Evolutionary conservation across 2,329 filamentous ascomycete species (phyloP), one percentile per base, ranked within the genome.

Genomic region (Colletotrichum lupini): DNA sequence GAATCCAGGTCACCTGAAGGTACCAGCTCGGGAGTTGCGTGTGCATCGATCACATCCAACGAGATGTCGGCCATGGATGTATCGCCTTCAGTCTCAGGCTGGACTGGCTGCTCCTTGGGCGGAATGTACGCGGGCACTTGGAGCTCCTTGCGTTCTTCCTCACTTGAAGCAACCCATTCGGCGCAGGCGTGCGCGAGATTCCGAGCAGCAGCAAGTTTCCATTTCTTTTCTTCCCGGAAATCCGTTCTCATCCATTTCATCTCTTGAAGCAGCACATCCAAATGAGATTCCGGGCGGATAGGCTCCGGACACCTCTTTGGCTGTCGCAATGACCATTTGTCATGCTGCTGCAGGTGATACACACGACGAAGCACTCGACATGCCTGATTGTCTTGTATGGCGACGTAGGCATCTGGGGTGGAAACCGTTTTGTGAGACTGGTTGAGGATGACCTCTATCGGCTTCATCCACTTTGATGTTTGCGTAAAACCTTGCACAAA

Each of bases 211-310:
- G 93, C 90, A 79, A 91, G 92, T 83, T 98, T 98, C 95, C 95
- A 98, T 81, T 97, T 98, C 53, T 95, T 88, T 81, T 98, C 97
- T 82, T 98, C 94, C 64, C 93, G 90, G 79, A 98, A 98, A 82
- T 99, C 97, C 1, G 95, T 98, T 63, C 95, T 91, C 94, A 99
- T 97, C 96, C 96, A 98, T 81, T 95, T 97, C 90, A 96, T 94
- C 84, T 99, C 95, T 77, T 95, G 90, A 37, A 99, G 85, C 68
- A 98, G 82, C 65, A 96, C 89, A 83, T 99, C 97, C 90, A 92
- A 94, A 77, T 98, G 96, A 2, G 93, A 92, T 1, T 90, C 88
- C 22, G 92, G 92, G 49, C 95, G 90, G 4, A 90, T 87, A 5
- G 96, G 95, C 81, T 99, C 97, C 1, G 92, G 88, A 52, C 92